Percentiles rank a stretch among this genome's conserved stretches.
phyloP scores from a whole-genome alignment of 2,329 filamentous ascomycete species.

The Penicillium sp. region DNA sequence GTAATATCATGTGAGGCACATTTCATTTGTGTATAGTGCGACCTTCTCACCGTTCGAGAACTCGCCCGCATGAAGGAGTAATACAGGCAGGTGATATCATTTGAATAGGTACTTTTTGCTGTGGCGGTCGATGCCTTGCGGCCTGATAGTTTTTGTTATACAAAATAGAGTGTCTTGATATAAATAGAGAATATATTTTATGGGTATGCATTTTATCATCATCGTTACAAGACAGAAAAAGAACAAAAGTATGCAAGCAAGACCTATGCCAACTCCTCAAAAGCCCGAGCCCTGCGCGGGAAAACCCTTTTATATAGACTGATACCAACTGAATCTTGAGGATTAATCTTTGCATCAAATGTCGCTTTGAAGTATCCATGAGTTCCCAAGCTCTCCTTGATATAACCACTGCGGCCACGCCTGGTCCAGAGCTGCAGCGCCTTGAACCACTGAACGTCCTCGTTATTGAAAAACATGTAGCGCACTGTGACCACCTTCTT shows the following conservation, averaged over 20 bases:
- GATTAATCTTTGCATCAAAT: conserved; percentile 93
- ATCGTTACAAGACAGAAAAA: neutral
- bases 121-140: no score
- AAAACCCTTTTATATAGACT: conserved; percentile 83
- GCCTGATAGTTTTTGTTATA: neutral
- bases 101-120: neutral
- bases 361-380: conserved; percentile 99
- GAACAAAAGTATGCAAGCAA: neutral
- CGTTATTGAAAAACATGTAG: conserved; percentile 99
- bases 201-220: conserved; percentile 11
- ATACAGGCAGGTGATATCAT: no score
- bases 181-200: neutral
- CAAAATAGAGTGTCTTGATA: neutral
- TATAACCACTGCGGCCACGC: conserved; percentile 78
- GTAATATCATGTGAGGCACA: no score
- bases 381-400: conserved; percentile 92
- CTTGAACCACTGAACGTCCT: conserved; percentile 97
- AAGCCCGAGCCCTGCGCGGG: conserved; percentile 62
- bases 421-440: conserved; percentile 92
- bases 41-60: no score
- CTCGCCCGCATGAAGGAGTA: no score
- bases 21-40: no score
- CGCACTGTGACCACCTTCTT: conserved; percentile 94
- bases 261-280: conserved; percentile 30
- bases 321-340: conserved; percentile 88